Percentiles rank a stretch among this genome's conserved stretches.
phyloP scores from a whole-genome alignment of 768 basidiomycete species.

The Gloeostereum incarnatum region DNA sequence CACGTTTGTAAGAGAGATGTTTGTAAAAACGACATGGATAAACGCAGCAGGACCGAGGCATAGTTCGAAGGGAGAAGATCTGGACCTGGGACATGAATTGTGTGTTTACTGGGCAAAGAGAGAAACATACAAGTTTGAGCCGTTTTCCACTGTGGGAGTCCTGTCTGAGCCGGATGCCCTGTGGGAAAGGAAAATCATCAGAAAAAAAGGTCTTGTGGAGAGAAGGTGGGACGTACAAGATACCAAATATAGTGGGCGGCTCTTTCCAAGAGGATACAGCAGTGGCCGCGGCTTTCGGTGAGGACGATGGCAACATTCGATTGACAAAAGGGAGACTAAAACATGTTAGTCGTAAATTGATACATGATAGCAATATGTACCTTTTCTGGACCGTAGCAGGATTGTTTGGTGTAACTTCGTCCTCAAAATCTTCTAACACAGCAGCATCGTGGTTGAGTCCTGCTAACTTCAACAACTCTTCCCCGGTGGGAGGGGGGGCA shows the following conservation, averaged over 20 bases:
- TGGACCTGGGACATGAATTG: constrained; percentile 18
- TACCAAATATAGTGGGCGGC: too few species aligned
- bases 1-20: constrained; percentile 21
- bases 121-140: too few species aligned
- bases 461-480: constrained; percentile 41
- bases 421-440: constrained; percentile 49
- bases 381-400: constrained; percentile 15
- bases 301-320: constrained; percentile 12
- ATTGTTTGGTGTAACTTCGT: constrained; percentile 19
- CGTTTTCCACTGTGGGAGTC: too few species aligned
- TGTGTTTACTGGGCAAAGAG: too few species aligned
- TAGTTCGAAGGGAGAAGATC: constrained; percentile 30
- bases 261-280: constrained; percentile 3
- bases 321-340: constrained; percentile 31
- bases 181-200: too few species aligned
- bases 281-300: constrained; percentile 7
- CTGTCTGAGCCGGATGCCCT: too few species aligned
- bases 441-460: constrained; percentile 31
- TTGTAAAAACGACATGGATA: constrained; percentile 39
- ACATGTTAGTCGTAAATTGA: background rate
- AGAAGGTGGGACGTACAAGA: too few species aligned
- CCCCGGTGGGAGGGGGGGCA: constrained; percentile 21
- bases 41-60: constrained; percentile 40
- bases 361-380: constrained; percentile 7
- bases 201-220: too few species aligned